Base-by-base conservation (phyloP, 2,329 filamentous ascomycete genomes). In the Pseudopithomyces chartarum region DNA sequence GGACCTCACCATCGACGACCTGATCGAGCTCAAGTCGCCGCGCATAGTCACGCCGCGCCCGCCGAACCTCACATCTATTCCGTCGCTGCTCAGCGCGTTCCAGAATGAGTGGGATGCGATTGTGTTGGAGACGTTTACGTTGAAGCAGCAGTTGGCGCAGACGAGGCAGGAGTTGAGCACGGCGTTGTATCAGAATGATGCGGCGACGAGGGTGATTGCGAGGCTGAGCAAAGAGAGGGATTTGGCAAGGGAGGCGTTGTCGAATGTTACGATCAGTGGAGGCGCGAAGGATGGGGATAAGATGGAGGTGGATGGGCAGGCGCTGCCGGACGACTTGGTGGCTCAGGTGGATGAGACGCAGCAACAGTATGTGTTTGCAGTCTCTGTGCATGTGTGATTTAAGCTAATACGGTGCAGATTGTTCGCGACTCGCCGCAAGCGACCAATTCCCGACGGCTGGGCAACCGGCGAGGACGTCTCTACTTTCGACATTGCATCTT, bases 71-170 rank as follows among this genome's bases (percentile, higher is more conserved):
- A 98, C 95, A 53, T 99, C 95, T 36, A 97, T 99, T 72, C 95
- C 95, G 20, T 92, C 95, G 17, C 86, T 99, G 54, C 89, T 99
- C 54, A 90, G 91, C 48, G 90, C 93, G 38, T 98, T 99, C 76
- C 95, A 99, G 76, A 96, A 96, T 76, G 95, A 99, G 82, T 99
- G 95, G 95, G 95, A 99, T 75, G 89, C 93, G 8, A 81, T 97
- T 43, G 91, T 94, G 12, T 82, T 98, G 34, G 95, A 99, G 79
- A 91, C 92, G 49, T 97, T 92, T 76, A 95, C 91, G 65, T 81
- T 98, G 58, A 90, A 91, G 79, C 91, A 97, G 76, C 92, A 97
- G 73, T 82, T 99, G 60, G 85, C 89, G 50, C 91, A 96, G 74
- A 96, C 93, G 40, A 85, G 94, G 63, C 93, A 97, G 79, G 95